These are phyloP conservation scores for Lentinula edodes DNA, from an alignment of 768 basidiomycete genomes.

Conservation along the genomic window DNA sequence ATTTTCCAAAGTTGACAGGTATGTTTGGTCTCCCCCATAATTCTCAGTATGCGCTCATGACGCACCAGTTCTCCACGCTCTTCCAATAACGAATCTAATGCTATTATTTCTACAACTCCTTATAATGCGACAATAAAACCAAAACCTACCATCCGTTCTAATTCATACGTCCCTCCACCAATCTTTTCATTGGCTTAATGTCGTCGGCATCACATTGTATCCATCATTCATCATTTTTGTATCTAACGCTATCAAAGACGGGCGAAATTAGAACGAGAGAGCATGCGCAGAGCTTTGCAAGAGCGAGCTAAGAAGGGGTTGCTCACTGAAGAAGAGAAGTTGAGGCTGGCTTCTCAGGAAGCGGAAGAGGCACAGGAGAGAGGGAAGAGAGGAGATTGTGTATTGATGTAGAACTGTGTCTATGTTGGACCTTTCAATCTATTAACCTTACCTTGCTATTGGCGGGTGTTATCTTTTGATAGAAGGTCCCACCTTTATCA, in stretches of 20 bases:
- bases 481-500: too few relatives aligned
- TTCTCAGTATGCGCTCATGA: conserved; percentile 58
- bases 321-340: conserved; percentile 50
- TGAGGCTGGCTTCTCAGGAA: conserved; percentile 39
- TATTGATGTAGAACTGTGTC: conserved; percentile 32
- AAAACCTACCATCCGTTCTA: conserved; percentile 24
- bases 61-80: conserved; percentile 41
- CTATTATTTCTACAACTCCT: conserved; percentile 11
- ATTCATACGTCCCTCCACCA: conserved; percentile 60
- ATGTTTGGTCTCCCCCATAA: conserved; percentile 29
- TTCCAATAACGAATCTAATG: conserved; percentile 10
- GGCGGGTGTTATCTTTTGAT: too few relatives aligned
- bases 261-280: conserved; percentile 70
- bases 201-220: conserved; percentile 14
- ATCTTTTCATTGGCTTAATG: conserved; percentile 64
- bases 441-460: too few relatives aligned
- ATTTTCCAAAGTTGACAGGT: conserved; percentile 62
- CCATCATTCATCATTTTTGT: conserved; percentile 13
- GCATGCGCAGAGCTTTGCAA: conserved; percentile 62
- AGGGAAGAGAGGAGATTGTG: conserved; percentile 28
- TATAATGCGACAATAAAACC: conserved; percentile 28
- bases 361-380: conserved; percentile 27
- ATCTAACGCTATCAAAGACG: conserved; percentile 39
- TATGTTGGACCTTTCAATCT: too few relatives aligned
- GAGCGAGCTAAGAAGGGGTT: conserved; percentile 71